Evolutionary conservation across 306 rosid species (phyloP).

Genomic region (Vigna radiata): DNA sequence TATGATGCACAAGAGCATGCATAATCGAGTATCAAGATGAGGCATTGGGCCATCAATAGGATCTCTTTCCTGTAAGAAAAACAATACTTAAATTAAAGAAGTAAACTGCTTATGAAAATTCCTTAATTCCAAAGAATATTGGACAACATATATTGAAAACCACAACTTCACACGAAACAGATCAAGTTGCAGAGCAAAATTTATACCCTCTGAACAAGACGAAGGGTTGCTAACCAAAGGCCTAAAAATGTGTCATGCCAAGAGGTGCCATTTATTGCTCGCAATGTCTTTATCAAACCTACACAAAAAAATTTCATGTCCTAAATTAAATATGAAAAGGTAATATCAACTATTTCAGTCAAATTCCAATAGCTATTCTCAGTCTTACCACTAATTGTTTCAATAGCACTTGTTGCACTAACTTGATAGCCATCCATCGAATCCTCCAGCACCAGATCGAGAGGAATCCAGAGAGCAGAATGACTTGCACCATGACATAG

Average conservation of each 20-base stretch:
- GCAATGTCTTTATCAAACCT: constrained; percentile 89
- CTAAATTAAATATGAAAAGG: constrained; percentile 25
- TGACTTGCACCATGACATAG: constrained; percentile 74
- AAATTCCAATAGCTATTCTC: constrained; percentile 36
- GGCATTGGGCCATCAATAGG: constrained; percentile 99
- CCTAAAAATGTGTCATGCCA: constrained; percentile 96
- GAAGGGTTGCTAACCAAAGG: constrained; percentile 95
- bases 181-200: constrained; percentile 38
- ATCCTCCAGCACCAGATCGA: constrained; percentile 92
- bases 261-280: constrained; percentile 89
- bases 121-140: constrained; percentile 6
- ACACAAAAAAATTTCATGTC: constrained; percentile 40
- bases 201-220: constrained; percentile 93
- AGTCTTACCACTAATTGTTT: constrained; percentile 72
- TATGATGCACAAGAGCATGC: constrained; percentile 84
- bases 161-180: constrained; percentile 39
- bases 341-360: constrained; percentile 27
- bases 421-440: constrained; percentile 98
- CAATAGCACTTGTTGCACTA: constrained; percentile 87
- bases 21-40: constrained; percentile 87
- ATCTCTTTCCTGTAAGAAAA: constrained; percentile 79
- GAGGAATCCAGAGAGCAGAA: constrained; percentile 97
- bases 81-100: not conserved
- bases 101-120: not conserved
- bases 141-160: constrained; percentile 23